Evolutionary conservation across 768 basidiomycete genomes (phyloP), one percentile per base, ranked within the genome.

Genomic region (Fomitopsis serialis): DNA sequence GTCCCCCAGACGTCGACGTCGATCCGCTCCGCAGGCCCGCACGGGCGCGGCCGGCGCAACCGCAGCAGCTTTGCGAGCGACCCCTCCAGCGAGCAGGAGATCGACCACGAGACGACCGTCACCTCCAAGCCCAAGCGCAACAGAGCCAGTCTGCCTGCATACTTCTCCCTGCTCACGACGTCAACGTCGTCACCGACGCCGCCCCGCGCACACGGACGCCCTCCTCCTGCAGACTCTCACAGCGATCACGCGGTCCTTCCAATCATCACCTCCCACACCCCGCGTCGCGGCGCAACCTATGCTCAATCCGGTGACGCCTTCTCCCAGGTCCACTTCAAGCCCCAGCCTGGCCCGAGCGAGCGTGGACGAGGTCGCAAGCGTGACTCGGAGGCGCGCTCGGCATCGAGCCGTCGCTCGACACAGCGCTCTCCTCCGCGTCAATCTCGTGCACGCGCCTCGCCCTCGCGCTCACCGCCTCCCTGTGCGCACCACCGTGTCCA

Each of bases 131-230:
- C 55, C 54, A 74, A 69, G 60, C 82, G 80, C 61, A 86, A 82
- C 66, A 85, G 87, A 65, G 81, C 82, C 43, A 85, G 82, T 65
- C 78, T 90, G 25, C 87, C 87, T 21, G 79, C 85, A 19, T 87
- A 82, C 68, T 90, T 90, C 66, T 87, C 85, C 45, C 74, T 88
- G 54, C 76, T 90, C 59, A 71, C 69, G 58, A 75, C 74, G 46
- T 52, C 61, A 7, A 52, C 59, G 2, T 47, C 59, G 2, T 44
- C 50, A n/a, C 44, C 54, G 9, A 37, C 45, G 29, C 48, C 42
- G 35, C 24, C 11, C 45, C 59, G 54, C 45, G 59, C 60, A 3
- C 58, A 54, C 58, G 58, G 48, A 54, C 42, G 35, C 56, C 54
- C 22, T 60, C 57, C 9, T 58, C 57, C 56, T 48, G 23, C 58